Evolutionary conservation across 192 early-diverging fungal species (phyloP).

Genomic region (Linderina pennispora): DNA sequence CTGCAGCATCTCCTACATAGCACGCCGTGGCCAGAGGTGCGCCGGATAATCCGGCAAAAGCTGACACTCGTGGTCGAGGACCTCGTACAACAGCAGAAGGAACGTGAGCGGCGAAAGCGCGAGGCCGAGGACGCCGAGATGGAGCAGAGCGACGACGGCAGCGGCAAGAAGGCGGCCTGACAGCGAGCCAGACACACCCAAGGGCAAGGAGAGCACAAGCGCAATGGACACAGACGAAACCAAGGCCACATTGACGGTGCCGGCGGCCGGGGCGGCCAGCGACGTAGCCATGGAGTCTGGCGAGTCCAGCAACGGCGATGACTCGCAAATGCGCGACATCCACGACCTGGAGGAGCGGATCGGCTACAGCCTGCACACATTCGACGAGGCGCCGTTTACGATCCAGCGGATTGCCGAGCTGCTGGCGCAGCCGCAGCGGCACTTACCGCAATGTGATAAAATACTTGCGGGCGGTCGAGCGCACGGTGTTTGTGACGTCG

Average conservation of each 20-base stretch:
- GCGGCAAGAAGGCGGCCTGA: too few relatives aligned
- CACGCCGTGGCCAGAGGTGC: conserved; percentile 31
- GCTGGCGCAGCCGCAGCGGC: conserved; percentile 29
- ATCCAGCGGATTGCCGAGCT: conserved; percentile 45
- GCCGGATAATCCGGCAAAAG: conserved; percentile 28
- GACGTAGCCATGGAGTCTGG: too few relatives aligned
- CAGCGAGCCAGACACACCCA: too few relatives aligned
- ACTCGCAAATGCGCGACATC: conserved; percentile 13
- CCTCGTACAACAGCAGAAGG: conserved; percentile 3
- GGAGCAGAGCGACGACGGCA: too few relatives aligned
- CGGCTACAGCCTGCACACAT: conserved; percentile 31
- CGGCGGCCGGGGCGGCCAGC: too few relatives aligned
- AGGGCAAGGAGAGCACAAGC: too few relatives aligned
- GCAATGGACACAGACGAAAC: too few relatives aligned
- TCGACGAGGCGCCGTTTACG: conserved; percentile 44
- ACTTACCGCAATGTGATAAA: conserved; percentile 38
- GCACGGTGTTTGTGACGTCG: conserved; percentile 41
- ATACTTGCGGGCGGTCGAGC: conserved; percentile 38
- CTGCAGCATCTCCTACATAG: too few relatives aligned
- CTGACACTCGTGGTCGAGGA: conserved; percentile 25
- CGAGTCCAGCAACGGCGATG: too few relatives aligned
- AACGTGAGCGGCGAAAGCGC: conserved; percentile 2
- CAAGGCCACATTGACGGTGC: too few relatives aligned
- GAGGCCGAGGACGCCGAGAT: too few relatives aligned
- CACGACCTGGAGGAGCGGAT: conserved; percentile 36